Conservation (phyloP, 2,329 filamentous ascomycete species). For the Penicillium sp. region DNA sequence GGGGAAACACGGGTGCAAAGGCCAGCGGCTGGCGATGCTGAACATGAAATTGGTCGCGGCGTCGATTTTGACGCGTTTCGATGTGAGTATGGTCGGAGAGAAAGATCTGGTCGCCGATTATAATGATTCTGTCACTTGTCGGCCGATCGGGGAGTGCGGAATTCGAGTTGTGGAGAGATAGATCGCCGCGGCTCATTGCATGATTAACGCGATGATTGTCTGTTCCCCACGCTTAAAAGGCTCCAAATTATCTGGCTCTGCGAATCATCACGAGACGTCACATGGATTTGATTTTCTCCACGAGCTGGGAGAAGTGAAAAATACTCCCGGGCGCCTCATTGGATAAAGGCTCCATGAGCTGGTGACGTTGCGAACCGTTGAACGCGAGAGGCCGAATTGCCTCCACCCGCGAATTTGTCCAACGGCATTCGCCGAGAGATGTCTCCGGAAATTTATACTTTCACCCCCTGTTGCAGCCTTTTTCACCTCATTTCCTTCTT, state of each 20-base stretch:
- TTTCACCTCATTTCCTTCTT: neutral
- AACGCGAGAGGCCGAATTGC: neutral
- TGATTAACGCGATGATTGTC: neutral
- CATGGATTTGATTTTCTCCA: neutral
- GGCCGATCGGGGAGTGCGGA: conserved; percentile 1
- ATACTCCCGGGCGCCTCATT: neutral
- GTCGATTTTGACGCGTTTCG: conserved; percentile 3
- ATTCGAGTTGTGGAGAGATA: conserved; percentile 4
- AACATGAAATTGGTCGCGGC: conserved; percentile 11
- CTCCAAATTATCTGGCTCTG: neutral
- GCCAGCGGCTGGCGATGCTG: conserved; percentile 12
- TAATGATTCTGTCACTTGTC: conserved; percentile 12
- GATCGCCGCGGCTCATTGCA: too few species aligned
- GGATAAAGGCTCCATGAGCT: neutral
- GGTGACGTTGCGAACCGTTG: neutral
- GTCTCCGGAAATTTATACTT: neutral
- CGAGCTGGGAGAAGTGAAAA: neutral
- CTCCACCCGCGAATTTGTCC: neutral
- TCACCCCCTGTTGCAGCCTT: neutral
- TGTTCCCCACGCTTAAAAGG: neutral
- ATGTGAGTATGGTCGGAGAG: conserved; percentile 6
- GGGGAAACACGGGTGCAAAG: conserved; percentile 11
- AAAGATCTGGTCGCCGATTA: conserved; percentile 6
- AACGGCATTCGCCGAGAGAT: neutral
- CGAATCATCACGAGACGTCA: neutral